Base-by-base conservation (phyloP, 2,329 filamentous ascomycete species). In the Bimuria novae-zelandiae region DNA sequence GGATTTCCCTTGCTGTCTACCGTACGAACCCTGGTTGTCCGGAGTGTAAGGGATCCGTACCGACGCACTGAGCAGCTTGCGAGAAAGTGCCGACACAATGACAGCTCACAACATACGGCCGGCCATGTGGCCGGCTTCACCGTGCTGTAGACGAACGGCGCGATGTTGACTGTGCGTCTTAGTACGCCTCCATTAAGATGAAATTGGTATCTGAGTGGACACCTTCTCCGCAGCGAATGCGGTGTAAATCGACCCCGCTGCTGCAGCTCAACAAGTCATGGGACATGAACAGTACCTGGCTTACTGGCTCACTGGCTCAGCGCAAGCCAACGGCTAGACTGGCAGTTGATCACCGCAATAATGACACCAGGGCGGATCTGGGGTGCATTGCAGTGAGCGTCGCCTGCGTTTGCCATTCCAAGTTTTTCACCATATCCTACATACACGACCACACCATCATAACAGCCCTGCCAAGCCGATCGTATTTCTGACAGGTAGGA, bases 11-110 rank as follows among this genome's bases (percentile, higher is more conserved):
- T 58, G 58, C 45, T 58, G 47, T 47, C 29, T 57, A 44, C 51
- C 55, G 57, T 52, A 54, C 40, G 23, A 53, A 47, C 52, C 57
- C 51, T 54, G 45, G 57, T 51, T 50, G 52, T 58, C 43, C 68
- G 68, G 68, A 65, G 56, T 55, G 57, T 57, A 65, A 61, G 62
- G 61, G 61, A 61, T 36, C 37, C 42, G 49, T 57, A 63, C 68
- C 64, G 64, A 49, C 30, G 41, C 42, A 53, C 43, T 48, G 51
- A 51, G 32, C 23, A 14, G 37, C 25, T 33, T 16, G 30, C 45
- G 12, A 23, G 21, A 29, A 41, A 40, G 27, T 46, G 52, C 52
- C 37, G 52, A 41, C 16, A 30, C 39, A n/a, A 33, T 25, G 36
- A 23, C 32, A 37, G 19, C 21, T 22, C 44, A n/a, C 29, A 41